Base-by-base conservation (phyloP, 345 rosid genomes). In the Lepidium sativum region DNA sequence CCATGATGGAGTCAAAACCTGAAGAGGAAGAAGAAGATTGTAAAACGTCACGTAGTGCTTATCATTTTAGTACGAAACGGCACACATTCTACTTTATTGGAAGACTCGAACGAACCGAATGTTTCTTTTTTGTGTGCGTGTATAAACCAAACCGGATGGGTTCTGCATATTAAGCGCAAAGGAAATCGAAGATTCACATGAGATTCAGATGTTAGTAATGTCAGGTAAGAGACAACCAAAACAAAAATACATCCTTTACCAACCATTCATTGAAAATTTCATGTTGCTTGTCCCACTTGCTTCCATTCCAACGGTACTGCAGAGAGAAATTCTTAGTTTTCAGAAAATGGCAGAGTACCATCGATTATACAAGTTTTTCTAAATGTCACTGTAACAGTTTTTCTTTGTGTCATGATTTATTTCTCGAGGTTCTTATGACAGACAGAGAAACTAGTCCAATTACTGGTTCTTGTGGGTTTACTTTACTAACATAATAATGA, bases 221-320 rank as follows among this genome's bases (percentile, higher is more conserved):
- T 25, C 29, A 25, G 1, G 29, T 25, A 25, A 25, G 29, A 25
- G 29, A 25, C 29, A 4, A 25, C 6, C 29, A 25, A 25, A 27
- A 4, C 31, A 27, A 27, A 27, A 27, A 5, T 27, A 7, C 7
- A 6, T 27, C 31, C 31, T 27, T 27, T 27, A 27, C 31, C 31
- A 27, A 35, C 92, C 91, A 60, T 89, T 89, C 96, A 88, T 88
- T 6, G 92, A 72, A 69, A 88, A 88, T 80, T 88, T 88, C 96
- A 88, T 88, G 77, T 88, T 89, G 79, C 96, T 86, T 54, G 96
- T 89, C 77, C 96, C 96, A 73, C 96, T 89, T 20, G 96, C 96
- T 72, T 89, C 96, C 96, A 89, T 89, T 15, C 96, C 96, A 59
- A 90, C 91, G 18, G 92, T 89, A 72, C 96, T 86, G 69, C 42